A percentile compares a stretch with the other conserved stretches of the same genome.
These are phyloP conservation scores for Diplodia seriata DNA, from an alignment of 2,329 filamentous ascomycete genomes.

Conservation along the genomic window DNA sequence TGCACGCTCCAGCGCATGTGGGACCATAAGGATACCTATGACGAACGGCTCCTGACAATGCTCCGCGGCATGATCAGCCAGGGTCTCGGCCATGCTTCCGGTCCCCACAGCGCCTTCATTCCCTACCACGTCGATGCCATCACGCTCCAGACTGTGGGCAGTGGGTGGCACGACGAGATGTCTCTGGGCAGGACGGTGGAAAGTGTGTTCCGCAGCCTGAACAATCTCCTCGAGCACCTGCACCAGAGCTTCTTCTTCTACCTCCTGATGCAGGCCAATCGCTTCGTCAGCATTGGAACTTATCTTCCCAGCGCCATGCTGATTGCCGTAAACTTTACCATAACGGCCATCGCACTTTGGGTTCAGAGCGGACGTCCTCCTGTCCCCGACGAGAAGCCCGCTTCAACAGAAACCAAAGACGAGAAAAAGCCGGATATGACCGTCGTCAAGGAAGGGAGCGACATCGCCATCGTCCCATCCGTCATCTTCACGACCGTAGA, in stretches of 20 bases:
- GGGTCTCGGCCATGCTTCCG: conserved; percentile 84
- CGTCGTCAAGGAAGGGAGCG: conserved; percentile 46
- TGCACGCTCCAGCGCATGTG: conserved; percentile 87
- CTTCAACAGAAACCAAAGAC: conserved; percentile 45
- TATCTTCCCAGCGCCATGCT: conserved; percentile 98
- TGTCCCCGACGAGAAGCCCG: conserved; percentile 38
- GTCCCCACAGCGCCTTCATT: conserved; percentile 94
- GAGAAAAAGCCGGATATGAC: conserved; percentile 46
- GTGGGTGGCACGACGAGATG: conserved; percentile 98
- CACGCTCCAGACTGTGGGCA: conserved; percentile 85
- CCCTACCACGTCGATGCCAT: conserved; percentile 97
- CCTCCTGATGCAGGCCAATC: conserved; percentile 85
- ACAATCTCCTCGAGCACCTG: conserved; percentile 94
- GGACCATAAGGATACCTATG: conserved; percentile 76
- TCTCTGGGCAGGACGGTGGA: conserved; percentile 88
- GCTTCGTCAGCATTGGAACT: conserved; percentile 97
- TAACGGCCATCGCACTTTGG: conserved; percentile 96
- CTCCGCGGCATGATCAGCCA: conserved; percentile 92
- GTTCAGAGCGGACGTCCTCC: conserved; percentile 72
- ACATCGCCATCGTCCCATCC: conserved; percentile 49
- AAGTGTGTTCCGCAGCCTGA: conserved; percentile 88
- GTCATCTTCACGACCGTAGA: conserved; percentile 56
- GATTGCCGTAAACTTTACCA: conserved; percentile 90
- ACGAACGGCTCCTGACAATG: conserved; percentile 84
- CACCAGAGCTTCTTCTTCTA: conserved; percentile 99